A percentile compares a stretch with the other conserved stretches of the same genome.
These are phyloP conservation scores for Cyclospora cayetanensis DNA, from an alignment of 169 alveolate genomes.

Conservation along the genomic window DNA sequence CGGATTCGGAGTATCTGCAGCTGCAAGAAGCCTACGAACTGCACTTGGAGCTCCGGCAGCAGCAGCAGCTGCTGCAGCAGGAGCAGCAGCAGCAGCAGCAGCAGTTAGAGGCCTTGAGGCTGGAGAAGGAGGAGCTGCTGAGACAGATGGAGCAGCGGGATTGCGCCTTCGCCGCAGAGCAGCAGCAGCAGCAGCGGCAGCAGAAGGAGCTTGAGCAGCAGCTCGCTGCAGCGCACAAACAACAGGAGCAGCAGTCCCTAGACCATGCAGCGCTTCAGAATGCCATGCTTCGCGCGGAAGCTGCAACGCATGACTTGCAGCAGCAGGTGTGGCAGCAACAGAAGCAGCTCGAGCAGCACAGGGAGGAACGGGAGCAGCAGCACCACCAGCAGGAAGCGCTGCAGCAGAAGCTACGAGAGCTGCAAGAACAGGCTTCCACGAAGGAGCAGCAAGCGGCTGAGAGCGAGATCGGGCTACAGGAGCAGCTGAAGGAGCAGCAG, in stretches of 20 bases:
- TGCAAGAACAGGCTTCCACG: conserved; percentile 6
- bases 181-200: conserved; percentile 28
- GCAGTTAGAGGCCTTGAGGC: background rate
- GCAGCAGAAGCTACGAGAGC: background rate
- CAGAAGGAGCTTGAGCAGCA: conserved; percentile 25
- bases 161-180: background rate
- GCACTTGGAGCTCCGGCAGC: conserved; percentile 32
- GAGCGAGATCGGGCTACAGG: conserved; percentile 8
- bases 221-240: conserved; percentile 23
- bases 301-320: conserved; percentile 24
- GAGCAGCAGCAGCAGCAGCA: conserved; percentile 26
- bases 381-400: conserved; percentile 17
- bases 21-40: conserved; percentile 11
- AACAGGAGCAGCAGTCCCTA: conserved; percentile 16
- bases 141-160: conserved; percentile 19
- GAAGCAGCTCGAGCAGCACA: background rate
- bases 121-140: conserved; percentile 41
- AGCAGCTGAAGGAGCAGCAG: conserved; percentile 32
- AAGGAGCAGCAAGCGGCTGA: conserved; percentile 41
- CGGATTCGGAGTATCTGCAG: background rate
- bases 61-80: conserved; percentile 6
- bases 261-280: conserved; percentile 36
- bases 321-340: conserved; percentile 30
- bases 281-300: conserved; percentile 2
- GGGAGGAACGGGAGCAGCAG: conserved; percentile 11